Conservation (phyloP, 1,284 basidiomycete genomes). For the Hymenochaete sp. region DNA sequence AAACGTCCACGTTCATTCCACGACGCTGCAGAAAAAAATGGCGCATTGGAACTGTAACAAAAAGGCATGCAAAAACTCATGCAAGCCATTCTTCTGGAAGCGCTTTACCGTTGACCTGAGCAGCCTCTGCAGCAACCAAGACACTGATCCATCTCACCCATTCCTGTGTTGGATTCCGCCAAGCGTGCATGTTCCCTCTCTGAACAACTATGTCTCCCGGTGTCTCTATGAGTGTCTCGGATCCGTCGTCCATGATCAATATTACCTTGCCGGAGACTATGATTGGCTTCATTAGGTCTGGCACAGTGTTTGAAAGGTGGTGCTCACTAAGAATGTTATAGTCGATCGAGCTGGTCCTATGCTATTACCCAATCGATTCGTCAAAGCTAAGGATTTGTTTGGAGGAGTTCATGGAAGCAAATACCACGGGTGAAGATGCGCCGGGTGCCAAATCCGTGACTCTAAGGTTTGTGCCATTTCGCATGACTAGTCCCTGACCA, state of each 20-base stretch:
- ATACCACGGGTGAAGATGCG: slow-evolving; percentile 41
- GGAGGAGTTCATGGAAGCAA: slow-evolving; percentile 12
- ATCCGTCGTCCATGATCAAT: slow-evolving; percentile 48
- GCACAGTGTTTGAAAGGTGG: neutral
- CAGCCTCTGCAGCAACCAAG: slow-evolving; percentile 46
- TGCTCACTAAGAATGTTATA: slow-evolving; percentile 50
- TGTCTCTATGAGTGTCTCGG: slow-evolving; percentile 43
- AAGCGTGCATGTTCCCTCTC: slow-evolving; percentile 51
- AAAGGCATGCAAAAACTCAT: neutral
- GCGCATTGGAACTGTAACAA: neutral
- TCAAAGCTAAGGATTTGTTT: neutral
- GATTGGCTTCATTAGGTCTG: neutral
- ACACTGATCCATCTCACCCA: slow-evolving; percentile 50
- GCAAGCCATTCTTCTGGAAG: slow-evolving; percentile 27
- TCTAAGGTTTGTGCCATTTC: slow-evolving; percentile 39
- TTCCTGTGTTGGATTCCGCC: slow-evolving; percentile 45
- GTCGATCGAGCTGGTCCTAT: slow-evolving; percentile 46
- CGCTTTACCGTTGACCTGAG: slow-evolving; percentile 36
- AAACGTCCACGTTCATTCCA: no score
- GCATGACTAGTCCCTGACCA: slow-evolving; percentile 36
- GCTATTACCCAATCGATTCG: slow-evolving; percentile 22
- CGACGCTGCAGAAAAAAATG: neutral
- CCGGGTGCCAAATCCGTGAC: slow-evolving; percentile 54
- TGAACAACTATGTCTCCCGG: slow-evolving; percentile 51
- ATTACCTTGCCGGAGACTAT: slow-evolving; percentile 48